These are phyloP conservation scores for Camellia lanceoleosa DNA, from an alignment of 148 eudicot genomes.

Conservation along the genomic window DNA sequence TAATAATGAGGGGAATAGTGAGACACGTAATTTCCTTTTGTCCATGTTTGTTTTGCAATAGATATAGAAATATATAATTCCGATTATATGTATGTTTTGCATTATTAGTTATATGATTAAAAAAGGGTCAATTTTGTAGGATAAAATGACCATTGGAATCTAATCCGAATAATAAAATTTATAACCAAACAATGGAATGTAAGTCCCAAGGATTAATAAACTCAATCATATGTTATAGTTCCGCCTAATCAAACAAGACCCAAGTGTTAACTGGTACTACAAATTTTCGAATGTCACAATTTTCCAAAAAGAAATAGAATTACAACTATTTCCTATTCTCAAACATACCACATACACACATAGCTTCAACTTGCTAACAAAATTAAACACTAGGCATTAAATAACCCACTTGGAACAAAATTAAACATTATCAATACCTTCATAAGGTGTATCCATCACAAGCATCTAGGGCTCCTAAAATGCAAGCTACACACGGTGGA, in stretches of 20 bases:
- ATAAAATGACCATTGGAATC: no score
- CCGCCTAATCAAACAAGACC: not conserved
- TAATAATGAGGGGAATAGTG: no score
- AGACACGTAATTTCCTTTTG: no score
- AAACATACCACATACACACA: not conserved
- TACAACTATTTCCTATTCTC: not conserved
- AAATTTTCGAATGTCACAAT: not conserved
- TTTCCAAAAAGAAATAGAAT: not conserved
- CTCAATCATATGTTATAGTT: no score
- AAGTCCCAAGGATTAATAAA: no score
- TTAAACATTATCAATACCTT: conserved; percentile 34
- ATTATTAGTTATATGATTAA: no score
- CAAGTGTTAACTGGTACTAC: not conserved
- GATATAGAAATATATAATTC: no score
- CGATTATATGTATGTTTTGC: no score
- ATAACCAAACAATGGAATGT: no score
- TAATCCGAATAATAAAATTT: no score
- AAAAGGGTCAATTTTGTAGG: no score
- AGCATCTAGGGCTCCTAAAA: conserved; percentile 42
- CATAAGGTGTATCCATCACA: conserved; percentile 54
- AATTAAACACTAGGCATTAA: not conserved
- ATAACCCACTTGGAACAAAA: not conserved
- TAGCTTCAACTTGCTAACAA: not conserved
- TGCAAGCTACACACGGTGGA: conserved; percentile 15
- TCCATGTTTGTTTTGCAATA: no score